A percentile compares a stretch with the other conserved stretches of the same genome.
phyloP scores from a whole-genome alignment of 2,329 filamentous ascomycete genomes.

The Penicillium frequentans region DNA sequence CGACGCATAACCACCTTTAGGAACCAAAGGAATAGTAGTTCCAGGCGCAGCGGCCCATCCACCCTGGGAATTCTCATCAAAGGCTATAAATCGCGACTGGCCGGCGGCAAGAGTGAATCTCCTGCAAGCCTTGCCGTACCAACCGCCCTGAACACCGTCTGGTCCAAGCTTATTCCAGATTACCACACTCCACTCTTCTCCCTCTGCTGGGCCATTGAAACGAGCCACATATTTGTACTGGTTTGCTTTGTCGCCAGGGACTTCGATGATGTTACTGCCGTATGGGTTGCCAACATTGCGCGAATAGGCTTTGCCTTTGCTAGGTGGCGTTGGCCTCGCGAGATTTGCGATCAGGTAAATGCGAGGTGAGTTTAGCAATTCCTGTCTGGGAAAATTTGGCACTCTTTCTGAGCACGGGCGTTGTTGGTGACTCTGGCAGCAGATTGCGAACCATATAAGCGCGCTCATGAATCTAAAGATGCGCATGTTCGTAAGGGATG shows the following conservation, averaged over 20 bases:
- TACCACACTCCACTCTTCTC: not conserved
- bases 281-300: not conserved
- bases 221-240: not conserved
- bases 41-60: slow-evolving; percentile 30
- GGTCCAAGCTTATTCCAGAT: not conserved
- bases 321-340: not conserved
- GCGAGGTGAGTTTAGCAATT: not conserved
- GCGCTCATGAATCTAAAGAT: not conserved
- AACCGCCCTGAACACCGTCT: not conserved
- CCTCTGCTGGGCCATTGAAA: not conserved
- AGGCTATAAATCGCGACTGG: slow-evolving; percentile 17
- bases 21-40: slow-evolving; percentile 24
- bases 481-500: too few relatives aligned
- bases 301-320: not conserved
- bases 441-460: not conserved
- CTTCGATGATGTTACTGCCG: not conserved
- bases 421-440: not conserved
- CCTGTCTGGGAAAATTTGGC: not conserved
- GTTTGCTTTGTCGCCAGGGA: not conserved
- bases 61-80: slow-evolving; percentile 36
- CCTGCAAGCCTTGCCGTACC: not conserved
- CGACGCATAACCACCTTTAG: slow-evolving; percentile 26
- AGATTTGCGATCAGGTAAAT: not conserved
- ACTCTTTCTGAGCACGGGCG: not conserved
- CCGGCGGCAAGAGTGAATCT: not conserved